Conservation (phyloP, 1,284 basidiomycete genomes). For the Cystobasidiaceae sp. region DNA sequence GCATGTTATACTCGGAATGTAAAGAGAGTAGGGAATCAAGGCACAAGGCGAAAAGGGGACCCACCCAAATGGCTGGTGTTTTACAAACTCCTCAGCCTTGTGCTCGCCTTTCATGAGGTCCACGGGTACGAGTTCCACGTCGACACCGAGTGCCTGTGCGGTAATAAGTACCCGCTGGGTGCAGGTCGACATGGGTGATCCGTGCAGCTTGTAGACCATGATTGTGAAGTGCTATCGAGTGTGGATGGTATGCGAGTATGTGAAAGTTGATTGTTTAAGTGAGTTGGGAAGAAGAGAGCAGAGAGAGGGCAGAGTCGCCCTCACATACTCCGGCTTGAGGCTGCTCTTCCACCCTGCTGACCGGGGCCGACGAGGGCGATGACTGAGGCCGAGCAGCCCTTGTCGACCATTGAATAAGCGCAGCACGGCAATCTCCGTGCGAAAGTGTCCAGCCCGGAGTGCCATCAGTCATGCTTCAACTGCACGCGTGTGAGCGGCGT, state of each 20-base stretch:
- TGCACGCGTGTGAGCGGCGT: too few species aligned
- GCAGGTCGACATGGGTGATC: constrained; percentile 49
- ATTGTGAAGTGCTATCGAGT: background rate
- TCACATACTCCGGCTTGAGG: background rate
- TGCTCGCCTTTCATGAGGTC: constrained; percentile 49
- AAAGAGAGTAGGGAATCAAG: too few species aligned
- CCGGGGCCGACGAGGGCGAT: too few species aligned
- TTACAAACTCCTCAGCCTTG: constrained; percentile 34
- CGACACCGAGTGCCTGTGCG: constrained; percentile 54
- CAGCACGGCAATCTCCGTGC: too few species aligned
- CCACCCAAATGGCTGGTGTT: constrained; percentile 48
- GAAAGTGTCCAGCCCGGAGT: too few species aligned
- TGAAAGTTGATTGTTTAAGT: background rate
- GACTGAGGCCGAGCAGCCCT: too few species aligned
- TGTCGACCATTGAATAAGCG: too few species aligned
- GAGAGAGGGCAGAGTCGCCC: background rate
- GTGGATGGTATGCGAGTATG: background rate
- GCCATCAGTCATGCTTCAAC: too few species aligned
- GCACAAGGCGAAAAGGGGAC: too few species aligned
- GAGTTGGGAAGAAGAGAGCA: background rate
- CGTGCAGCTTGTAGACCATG: constrained; percentile 19
- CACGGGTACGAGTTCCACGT: constrained; percentile 53
- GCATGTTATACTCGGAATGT: too few species aligned
- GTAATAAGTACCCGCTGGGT: constrained; percentile 52
- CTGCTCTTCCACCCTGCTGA: too few species aligned